Conservation (phyloP, 2,329 filamentous ascomycete species). For the Phialophora verrucosa region DNA sequence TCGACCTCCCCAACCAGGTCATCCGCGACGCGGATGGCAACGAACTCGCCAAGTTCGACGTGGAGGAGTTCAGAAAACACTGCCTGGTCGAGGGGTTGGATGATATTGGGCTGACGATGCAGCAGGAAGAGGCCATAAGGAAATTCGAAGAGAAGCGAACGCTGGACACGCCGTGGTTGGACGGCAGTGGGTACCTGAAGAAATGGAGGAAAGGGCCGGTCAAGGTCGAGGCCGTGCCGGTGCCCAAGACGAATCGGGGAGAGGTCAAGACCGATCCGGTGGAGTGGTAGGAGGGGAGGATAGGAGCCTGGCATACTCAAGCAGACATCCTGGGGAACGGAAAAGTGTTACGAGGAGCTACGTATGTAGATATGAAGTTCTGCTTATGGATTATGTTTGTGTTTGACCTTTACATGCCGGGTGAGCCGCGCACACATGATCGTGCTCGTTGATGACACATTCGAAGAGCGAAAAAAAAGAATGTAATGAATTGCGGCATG, state of each 20-base stretch:
- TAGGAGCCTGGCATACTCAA: background rate
- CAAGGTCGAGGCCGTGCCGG: slow-evolving; percentile 68
- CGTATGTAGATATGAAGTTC: background rate
- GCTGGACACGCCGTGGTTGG: slow-evolving; percentile 83
- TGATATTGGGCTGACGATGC: slow-evolving; percentile 93
- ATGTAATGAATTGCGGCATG: background rate
- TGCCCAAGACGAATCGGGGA: slow-evolving; percentile 88
- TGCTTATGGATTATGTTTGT: background rate
- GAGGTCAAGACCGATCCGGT: slow-evolving; percentile 83
- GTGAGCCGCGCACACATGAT: background rate
- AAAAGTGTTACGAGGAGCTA: background rate
- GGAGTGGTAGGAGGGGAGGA: slow-evolving; percentile 70
- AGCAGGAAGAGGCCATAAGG: slow-evolving; percentile 85
- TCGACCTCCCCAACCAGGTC: slow-evolving; percentile 83
- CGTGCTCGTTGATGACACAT: background rate
- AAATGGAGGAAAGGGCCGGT: slow-evolving; percentile 61
- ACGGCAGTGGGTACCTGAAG: slow-evolving; percentile 80
- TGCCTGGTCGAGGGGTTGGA: slow-evolving; percentile 92
- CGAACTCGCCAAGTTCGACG: slow-evolving; percentile 78
- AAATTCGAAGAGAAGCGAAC: slow-evolving; percentile 80
- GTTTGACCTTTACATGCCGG: background rate
- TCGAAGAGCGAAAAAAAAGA: background rate
- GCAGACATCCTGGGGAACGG: background rate
- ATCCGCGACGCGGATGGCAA: slow-evolving; percentile 78
- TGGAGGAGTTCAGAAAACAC: slow-evolving; percentile 93